A percentile compares a stretch with the other conserved stretches of the same genome.
Evolutionary conservation across 208 protist genomes (phyloP).

Genomic region (Leishmania lainsoni): DNA sequence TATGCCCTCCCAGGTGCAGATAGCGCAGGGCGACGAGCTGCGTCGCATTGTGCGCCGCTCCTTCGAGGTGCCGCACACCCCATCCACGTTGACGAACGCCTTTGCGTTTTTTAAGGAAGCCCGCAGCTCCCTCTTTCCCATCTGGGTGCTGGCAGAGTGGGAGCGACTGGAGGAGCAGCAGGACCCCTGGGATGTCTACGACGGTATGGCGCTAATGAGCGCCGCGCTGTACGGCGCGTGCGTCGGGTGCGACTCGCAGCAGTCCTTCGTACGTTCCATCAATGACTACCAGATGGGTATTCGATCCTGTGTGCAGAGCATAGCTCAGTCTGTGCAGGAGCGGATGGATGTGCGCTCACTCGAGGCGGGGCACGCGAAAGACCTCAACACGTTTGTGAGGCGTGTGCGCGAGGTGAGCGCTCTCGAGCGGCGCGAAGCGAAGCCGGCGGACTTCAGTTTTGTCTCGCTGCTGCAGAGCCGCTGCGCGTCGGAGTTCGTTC

Average conservation of each 20-base stretch:
- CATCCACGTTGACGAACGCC: slow-evolving; percentile 30
- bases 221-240: slow-evolving; percentile 34
- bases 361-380: slow-evolving; percentile 2
- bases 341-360: slow-evolving; percentile 14
- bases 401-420: slow-evolving; percentile 18
- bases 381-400: slow-evolving; percentile 19
- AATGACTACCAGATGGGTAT: slow-evolving; percentile 29
- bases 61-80: slow-evolving; percentile 32
- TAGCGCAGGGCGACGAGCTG: slow-evolving; percentile 27
- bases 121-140: slow-evolving; percentile 33
- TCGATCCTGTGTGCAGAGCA: slow-evolving; percentile 22
- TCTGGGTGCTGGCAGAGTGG: slow-evolving; percentile 58
- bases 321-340: slow-evolving; percentile 18
- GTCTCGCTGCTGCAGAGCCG: slow-evolving; percentile 28
- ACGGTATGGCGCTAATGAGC: slow-evolving; percentile 48
- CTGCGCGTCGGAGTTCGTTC: slow-evolving; percentile 43
- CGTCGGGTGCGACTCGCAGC: slow-evolving; percentile 1
- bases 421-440: slow-evolving; percentile 32
- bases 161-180: slow-evolving; percentile 18
- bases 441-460: slow-evolving; percentile 48
- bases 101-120: slow-evolving; percentile 64
- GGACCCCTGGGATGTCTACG: slow-evolving; percentile 42
- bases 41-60: slow-evolving; percentile 31
- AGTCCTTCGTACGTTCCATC: slow-evolving; percentile 9
- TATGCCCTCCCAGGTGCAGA: slow-evolving; percentile 33